A percentile compares a stretch with the other conserved stretches of the same genome.
Conservation (phyloP, 495 filamentous ascomycete genomes). For the Aspergillus wentii region DNA sequence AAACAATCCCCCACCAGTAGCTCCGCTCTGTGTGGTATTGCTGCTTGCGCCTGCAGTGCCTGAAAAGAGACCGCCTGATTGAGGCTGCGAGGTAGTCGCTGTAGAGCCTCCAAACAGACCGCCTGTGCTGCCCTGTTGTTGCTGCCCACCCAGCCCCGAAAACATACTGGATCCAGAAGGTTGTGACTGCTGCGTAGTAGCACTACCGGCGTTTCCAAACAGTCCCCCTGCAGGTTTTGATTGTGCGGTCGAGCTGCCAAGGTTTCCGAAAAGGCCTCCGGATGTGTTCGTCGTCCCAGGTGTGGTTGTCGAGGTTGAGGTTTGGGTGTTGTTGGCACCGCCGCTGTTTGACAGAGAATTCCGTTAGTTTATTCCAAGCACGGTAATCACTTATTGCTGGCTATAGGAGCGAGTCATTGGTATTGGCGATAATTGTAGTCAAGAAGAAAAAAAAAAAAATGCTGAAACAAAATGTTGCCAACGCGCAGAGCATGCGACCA, state of each 20-base stretch:
- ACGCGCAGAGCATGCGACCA: no score
- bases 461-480: no score
- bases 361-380: no score
- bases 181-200: constrained; percentile 26
- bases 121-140: constrained; percentile 19
- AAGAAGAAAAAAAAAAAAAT: no score
- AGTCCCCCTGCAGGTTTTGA: constrained; percentile 40
- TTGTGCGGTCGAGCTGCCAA: constrained; percentile 21
- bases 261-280: constrained; percentile 36
- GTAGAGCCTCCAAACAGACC: constrained; percentile 49
- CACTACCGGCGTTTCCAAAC: constrained; percentile 35
- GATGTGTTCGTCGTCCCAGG: constrained; percentile 21
- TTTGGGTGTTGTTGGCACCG: constrained; percentile 22
- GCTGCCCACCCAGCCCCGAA: constrained; percentile 25
- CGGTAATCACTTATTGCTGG: no score
- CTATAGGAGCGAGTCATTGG: no score
- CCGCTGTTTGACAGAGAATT: constrained; percentile 16
- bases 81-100: constrained; percentile 39
- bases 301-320: constrained; percentile 21
- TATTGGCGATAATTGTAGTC: no score
- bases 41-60: constrained; percentile 32
- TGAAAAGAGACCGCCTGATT: constrained; percentile 40
- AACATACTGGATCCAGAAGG: constrained; percentile 40
- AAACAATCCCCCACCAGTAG: constrained; percentile 29
- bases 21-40: constrained; percentile 30